Evolutionary conservation across 176 grass and related monocot genomes (phyloP).

Genomic region (Avena insularis): DNA sequence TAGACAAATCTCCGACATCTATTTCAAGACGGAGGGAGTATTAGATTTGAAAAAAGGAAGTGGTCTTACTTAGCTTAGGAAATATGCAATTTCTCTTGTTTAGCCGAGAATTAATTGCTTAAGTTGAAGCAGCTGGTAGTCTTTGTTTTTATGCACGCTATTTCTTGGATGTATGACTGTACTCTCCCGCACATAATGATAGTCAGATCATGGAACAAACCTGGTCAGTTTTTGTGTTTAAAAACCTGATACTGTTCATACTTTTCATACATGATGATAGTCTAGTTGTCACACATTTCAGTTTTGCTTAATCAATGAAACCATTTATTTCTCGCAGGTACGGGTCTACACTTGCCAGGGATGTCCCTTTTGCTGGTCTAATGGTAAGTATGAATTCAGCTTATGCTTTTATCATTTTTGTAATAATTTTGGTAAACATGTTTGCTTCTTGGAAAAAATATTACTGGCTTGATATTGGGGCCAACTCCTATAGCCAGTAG

Average conservation of each 20-base stretch:
- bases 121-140: not conserved
- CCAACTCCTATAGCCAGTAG: slow-evolving; percentile 12
- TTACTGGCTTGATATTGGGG: slow-evolving; percentile 16
- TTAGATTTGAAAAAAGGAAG: not conserved
- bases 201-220: not conserved
- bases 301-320: slow-evolving; percentile 23
- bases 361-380: slow-evolving; percentile 96
- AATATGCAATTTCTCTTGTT: not conserved
- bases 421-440: slow-evolving; percentile 30
- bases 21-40: not conserved
- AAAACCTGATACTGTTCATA: slow-evolving; percentile 10
- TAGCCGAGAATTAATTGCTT: not conserved
- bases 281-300: slow-evolving; percentile 22
- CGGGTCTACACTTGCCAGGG: slow-evolving; percentile 97
- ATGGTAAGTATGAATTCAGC: slow-evolving; percentile 64
- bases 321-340: slow-evolving; percentile 62
- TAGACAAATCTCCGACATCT: no score
- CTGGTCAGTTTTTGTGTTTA: slow-evolving; percentile 9
- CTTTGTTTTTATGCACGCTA: slow-evolving; percentile 14
- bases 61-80: not conserved
- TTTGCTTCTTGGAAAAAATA: not conserved
- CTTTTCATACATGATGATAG: not conserved
- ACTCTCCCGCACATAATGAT: not conserved
- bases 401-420: slow-evolving; percentile 29
- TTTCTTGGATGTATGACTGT: slow-evolving; percentile 7